A percentile compares a stretch with the other conserved stretches of the same genome.
Conservation (phyloP, 805 yeast genomes). For the Gaillardinia entomophila region DNA sequence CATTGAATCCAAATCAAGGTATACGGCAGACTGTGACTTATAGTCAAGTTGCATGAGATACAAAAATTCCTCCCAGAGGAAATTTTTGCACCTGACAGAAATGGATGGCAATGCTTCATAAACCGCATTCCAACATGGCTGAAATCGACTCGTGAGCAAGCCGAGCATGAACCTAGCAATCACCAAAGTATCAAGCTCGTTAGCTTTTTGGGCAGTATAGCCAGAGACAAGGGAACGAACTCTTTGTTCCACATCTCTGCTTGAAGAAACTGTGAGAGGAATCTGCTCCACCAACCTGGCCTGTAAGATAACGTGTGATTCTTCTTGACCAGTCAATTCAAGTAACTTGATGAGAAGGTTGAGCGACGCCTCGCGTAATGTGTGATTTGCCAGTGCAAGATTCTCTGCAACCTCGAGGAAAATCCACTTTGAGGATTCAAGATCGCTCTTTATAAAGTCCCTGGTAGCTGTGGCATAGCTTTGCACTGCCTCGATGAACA, state of each 20-base stretch:
- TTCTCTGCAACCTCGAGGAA: slow-evolving; percentile 17
- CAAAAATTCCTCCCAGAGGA: slow-evolving; percentile 53
- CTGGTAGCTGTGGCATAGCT: too few species aligned
- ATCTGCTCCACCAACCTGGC: slow-evolving; percentile 62
- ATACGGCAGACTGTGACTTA: slow-evolving; percentile 9
- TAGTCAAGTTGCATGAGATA: slow-evolving; percentile 24
- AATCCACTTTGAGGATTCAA: too few species aligned
- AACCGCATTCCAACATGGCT: slow-evolving; percentile 82
- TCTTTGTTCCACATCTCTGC: slow-evolving; percentile 70
- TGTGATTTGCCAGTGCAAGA: slow-evolving; percentile 45
- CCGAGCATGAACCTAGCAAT: slow-evolving; percentile 48
- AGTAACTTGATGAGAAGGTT: slow-evolving; percentile 34
- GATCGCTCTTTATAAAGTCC: too few species aligned
- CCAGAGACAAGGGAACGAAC: slow-evolving; percentile 52
- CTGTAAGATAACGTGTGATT: slow-evolving; percentile 41
- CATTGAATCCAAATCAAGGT: slow-evolving; percentile 4
- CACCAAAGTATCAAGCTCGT: slow-evolving; percentile 10
- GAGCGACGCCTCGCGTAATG: slow-evolving; percentile 46
- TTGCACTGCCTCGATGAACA: too few species aligned
- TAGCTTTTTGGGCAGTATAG: slow-evolving; percentile 23
- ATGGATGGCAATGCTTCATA: slow-evolving; percentile 52
- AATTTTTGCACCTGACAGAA: slow-evolving; percentile 22
- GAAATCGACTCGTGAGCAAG: slow-evolving; percentile 63
- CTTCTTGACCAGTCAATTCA: slow-evolving; percentile 12
- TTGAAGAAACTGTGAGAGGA: slow-evolving; percentile 62